These are phyloP conservation scores for Phytophthora sp. DNA, from an alignment of 352 stramenopile genomes.

Conservation along the genomic window DNA sequence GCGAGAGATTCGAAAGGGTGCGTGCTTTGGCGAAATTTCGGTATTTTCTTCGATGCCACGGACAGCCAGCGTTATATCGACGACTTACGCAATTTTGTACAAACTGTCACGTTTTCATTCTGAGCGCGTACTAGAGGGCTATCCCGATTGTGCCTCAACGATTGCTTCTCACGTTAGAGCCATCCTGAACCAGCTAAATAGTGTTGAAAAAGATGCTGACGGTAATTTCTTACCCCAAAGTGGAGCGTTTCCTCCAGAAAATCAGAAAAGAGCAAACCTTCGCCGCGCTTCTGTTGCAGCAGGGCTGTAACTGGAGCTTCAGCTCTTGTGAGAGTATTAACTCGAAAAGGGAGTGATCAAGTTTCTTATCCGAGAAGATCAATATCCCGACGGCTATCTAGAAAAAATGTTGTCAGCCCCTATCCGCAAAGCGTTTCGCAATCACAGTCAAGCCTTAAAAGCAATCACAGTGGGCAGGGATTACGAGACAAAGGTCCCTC, in stretches of 20 bases:
- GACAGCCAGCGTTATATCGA: slow-evolving; percentile 54
- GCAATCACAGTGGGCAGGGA: background rate
- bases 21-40: slow-evolving; percentile 69
- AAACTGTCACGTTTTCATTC: slow-evolving; percentile 60
- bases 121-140: slow-evolving; percentile 50
- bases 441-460: slow-evolving; percentile 1
- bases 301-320: background rate
- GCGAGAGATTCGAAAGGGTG: slow-evolving; percentile 63
- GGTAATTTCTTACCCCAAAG: background rate
- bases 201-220: background rate
- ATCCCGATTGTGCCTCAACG: slow-evolving; percentile 36
- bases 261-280: background rate
- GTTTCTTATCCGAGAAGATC: background rate
- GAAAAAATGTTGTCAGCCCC: background rate
- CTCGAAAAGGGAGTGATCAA: background rate
- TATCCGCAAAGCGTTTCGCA: background rate
- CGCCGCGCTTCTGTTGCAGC: background rate
- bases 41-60: slow-evolving; percentile 59
- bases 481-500: background rate
- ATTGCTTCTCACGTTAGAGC: slow-evolving; percentile 25
- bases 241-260: background rate
- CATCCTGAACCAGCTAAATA: slow-evolving; percentile 6
- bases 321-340: background rate
- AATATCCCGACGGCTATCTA: background rate
- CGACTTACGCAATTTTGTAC: slow-evolving; percentile 67